Conservation (phyloP, 2,329 filamentous ascomycete genomes). For the Claviceps fusiformis region DNA sequence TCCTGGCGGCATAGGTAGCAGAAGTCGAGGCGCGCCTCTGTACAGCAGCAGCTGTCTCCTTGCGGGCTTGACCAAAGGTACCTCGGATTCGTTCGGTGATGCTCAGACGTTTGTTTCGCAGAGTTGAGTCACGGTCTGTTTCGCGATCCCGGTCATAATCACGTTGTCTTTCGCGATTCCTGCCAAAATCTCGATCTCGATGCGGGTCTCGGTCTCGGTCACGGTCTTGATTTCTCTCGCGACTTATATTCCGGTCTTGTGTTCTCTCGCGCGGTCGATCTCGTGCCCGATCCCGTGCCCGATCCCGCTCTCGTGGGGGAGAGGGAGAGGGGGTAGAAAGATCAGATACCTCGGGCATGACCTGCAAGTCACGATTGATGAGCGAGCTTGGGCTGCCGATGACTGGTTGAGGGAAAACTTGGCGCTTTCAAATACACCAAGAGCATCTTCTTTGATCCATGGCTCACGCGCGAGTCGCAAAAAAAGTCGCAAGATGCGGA, state of each 20-base stretch:
- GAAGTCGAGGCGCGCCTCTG: conserved; percentile 18
- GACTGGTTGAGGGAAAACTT: background rate
- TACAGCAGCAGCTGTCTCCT: conserved; percentile 14
- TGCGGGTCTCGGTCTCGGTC: background rate
- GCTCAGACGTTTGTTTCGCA: conserved; percentile 24
- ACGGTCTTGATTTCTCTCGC: background rate
- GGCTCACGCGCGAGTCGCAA: background rate
- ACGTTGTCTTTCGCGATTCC: conserved; percentile 2
- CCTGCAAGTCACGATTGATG: background rate
- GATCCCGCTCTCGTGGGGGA: conserved; percentile 1
- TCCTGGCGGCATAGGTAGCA: conserved; percentile 13
- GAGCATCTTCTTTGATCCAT: background rate
- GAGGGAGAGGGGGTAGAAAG: conserved; percentile 1
- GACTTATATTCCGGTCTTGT: background rate
- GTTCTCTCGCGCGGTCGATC: background rate
- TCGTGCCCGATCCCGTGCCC: background rate
- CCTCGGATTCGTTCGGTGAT: conserved; percentile 26
- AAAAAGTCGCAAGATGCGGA: background rate
- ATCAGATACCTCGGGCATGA: conserved; percentile 5
- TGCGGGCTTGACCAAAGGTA: conserved; percentile 20
- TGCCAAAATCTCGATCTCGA: conserved; percentile 2
- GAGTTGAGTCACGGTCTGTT: conserved; percentile 15
- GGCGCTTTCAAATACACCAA: background rate
- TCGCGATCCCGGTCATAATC: conserved; percentile 11
- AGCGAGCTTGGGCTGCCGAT: background rate